Conservation (phyloP, 805 yeast genomes). For the Metschnikowia lochheadii region DNA sequence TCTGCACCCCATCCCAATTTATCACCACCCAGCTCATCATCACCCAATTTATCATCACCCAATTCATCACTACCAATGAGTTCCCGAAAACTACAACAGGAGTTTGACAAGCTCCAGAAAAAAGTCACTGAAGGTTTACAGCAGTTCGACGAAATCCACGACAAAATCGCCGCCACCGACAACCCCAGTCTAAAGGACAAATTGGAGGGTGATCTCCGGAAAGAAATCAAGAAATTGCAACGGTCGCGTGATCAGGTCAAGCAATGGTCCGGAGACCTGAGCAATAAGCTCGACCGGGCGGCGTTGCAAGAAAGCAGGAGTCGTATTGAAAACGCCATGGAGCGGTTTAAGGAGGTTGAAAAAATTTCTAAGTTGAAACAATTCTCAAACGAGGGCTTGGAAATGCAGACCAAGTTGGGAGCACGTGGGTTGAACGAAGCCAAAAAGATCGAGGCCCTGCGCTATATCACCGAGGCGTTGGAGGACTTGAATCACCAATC, state of each 20-base stretch:
- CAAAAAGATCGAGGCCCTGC: conserved; percentile 68
- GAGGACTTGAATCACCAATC: conserved; percentile 80
- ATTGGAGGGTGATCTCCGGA: conserved; percentile 84
- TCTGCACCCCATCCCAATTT: neutral
- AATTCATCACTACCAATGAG: conserved; percentile 26
- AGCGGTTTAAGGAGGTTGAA: conserved; percentile 90
- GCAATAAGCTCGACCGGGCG: conserved; percentile 67
- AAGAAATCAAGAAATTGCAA: conserved; percentile 92
- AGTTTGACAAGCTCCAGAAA: conserved; percentile 91
- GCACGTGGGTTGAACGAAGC: conserved; percentile 48
- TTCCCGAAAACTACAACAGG: conserved; percentile 50
- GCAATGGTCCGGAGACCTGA: conserved; percentile 88
- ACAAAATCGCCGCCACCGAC: conserved; percentile 76
- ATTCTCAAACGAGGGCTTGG: conserved; percentile 87
- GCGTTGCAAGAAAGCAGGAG: conserved; percentile 54
- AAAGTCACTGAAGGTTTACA: conserved; percentile 85
- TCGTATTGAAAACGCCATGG: conserved; percentile 89
- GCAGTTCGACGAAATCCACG: conserved; percentile 80
- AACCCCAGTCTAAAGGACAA: conserved; percentile 89
- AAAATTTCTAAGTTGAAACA: conserved; percentile 92
- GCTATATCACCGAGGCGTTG: conserved; percentile 64
- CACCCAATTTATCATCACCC: neutral
- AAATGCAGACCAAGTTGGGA: conserved; percentile 53
- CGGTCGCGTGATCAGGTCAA: conserved; percentile 92
- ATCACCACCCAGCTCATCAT: neutral